phyloP scores from a whole-genome alignment of 2,329 filamentous ascomycete genomes.

The Clarireedia sp. region DNA sequence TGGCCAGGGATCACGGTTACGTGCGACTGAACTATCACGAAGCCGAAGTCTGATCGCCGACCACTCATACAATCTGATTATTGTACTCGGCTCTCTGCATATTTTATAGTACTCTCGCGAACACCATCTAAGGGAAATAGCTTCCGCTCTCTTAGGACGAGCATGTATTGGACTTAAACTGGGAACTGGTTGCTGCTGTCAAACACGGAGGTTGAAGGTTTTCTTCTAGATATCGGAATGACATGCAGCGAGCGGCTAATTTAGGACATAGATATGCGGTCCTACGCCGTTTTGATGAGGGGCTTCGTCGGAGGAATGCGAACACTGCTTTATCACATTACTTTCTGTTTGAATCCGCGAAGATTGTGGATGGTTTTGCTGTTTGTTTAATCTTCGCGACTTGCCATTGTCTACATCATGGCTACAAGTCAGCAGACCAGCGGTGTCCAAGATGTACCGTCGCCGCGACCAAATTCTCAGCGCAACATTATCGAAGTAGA shows the following conservation, averaged over 20 bases:
- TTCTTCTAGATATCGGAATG: neutral
- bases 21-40: neutral
- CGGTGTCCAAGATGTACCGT: neutral
- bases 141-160: conserved; percentile 1
- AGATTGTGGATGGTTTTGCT: neutral
- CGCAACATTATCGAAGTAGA: neutral
- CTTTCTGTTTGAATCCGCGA: no score
- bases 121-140: conserved; percentile 1
- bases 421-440: conserved; percentile 3
- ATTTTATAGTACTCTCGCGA: conserved; percentile 1
- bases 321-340: neutral
- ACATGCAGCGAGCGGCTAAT: neutral
- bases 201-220: neutral
- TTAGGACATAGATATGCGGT: neutral
- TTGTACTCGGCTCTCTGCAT: conserved; percentile 4
- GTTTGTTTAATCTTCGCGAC: neutral
- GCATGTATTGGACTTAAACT: neutral
- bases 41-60: conserved; percentile 7
- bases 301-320: neutral
- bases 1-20: neutral
- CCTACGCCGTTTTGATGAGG: neutral
- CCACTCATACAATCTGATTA: neutral
- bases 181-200: conserved; percentile 1
- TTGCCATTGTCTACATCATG: neutral
- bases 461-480: neutral